Evolutionary conservation across 2,329 filamentous ascomycete genomes (phyloP), one percentile per base, ranked within the genome.

Genomic region (Gnomoniopsis sp.): DNA sequence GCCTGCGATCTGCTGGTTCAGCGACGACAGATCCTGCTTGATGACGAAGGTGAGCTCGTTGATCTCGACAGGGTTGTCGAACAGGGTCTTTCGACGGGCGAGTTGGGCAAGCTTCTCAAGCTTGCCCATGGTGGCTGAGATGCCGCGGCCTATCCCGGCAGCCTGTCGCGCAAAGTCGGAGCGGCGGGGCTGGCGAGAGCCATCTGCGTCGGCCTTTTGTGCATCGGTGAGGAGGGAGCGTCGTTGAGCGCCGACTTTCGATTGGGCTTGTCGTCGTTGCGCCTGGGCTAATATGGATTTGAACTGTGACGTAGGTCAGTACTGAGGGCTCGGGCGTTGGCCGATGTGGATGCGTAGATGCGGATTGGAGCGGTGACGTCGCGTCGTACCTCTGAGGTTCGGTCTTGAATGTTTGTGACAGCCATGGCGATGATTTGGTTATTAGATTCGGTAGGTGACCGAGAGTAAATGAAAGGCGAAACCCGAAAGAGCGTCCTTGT

Each of bases 21-120:
- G 72, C 11, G 79, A 86, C 1, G 91, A 91, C 54, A 98, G 84
- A 69, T 98, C 93, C 79, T 98, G 93, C 77, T 98, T 98, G 80
- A 98, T 97, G 70, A 98, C 90, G 70, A 93, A 97, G 8, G 93
- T 97, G 72, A 97, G 85, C 74, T 98, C 92, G 73, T 95, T 95
- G 73, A 98, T 97, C 75, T 99, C 95, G 57, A 97, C 90, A 0
- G 95, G 92, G 77, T 99, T 95, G 74, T 99, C 95, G 72, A 99
- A 99, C 47, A 99, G 86, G 11, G 95, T 96, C 76, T 96, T 96
- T 69, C 93, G 87, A 74, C 92, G 93, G n/a, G 95, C 95, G 71
- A 99, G 78, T 73, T 96, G 90, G 61, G 93, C 93, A 64, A 99
- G 78, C 73, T 96, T 91, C 76, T 98, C 91, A 68, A 99, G 78